Conservation (phyloP, 495 filamentous ascomycete genomes). For the Cryomyces minteri region DNA sequence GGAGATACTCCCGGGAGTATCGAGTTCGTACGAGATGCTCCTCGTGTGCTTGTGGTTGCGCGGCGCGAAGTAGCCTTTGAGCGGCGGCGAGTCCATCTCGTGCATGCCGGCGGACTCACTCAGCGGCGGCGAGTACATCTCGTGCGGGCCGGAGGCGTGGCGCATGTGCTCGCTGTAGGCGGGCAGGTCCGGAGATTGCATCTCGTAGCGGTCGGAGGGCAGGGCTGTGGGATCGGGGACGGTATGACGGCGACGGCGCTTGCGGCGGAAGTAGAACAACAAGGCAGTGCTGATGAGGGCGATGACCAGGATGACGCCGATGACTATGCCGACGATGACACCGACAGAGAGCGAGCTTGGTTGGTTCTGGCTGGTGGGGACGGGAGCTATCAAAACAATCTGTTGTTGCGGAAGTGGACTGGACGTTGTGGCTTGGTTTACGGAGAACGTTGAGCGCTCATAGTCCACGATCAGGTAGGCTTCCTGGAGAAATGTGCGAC, state of each 20-base stretch:
- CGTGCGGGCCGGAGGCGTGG: too few species aligned
- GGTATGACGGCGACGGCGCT: constrained; percentile 2
- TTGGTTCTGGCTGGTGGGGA: neutral
- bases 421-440: constrained; percentile 2
- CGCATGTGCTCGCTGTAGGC: too few species aligned
- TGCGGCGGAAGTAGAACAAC: neutral
- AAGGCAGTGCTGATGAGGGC: constrained; percentile 11
- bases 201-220: too few species aligned
- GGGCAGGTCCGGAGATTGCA: too few species aligned
- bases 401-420: constrained; percentile 4
- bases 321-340: constrained; percentile 7
- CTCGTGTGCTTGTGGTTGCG: too few species aligned
- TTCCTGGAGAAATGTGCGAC: constrained; percentile 7
- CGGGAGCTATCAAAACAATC: constrained; percentile 1
- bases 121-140: too few species aligned
- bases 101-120: too few species aligned
- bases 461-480: constrained; percentile 9
- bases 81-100: too few species aligned
- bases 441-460: constrained; percentile 5
- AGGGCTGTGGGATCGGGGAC: too few species aligned
- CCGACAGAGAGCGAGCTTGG: neutral
- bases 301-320: constrained; percentile 19
- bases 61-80: too few species aligned
- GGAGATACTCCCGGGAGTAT: too few species aligned
- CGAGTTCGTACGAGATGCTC: too few species aligned